A percentile compares a stretch with the other conserved stretches of the same genome.
Evolutionary conservation across 176 grass and related monocot genomes (phyloP).

Genomic region (Eleusine indica): DNA sequence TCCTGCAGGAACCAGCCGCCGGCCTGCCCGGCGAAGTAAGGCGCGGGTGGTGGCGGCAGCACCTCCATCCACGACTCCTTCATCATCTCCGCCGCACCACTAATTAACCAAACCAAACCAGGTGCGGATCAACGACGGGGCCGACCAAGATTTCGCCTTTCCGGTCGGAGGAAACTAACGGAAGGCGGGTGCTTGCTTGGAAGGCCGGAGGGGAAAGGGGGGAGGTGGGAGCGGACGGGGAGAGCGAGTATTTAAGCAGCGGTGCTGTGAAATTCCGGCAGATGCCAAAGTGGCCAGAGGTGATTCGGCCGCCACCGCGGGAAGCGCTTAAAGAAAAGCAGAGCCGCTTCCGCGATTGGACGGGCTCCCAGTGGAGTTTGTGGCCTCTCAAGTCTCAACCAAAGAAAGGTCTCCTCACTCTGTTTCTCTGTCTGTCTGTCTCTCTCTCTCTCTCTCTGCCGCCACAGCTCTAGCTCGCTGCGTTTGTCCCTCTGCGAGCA

Average conservation of each 20-base stretch:
- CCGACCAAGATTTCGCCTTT: slow-evolving; percentile 29
- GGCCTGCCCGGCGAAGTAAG: slow-evolving; percentile 52
- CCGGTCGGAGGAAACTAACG: not conserved
- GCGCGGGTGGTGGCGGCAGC: slow-evolving; percentile 45
- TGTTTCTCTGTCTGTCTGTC: too few relatives aligned
- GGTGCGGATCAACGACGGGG: not conserved
- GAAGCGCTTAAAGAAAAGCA: slow-evolving; percentile 43
- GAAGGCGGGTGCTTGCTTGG: slow-evolving; percentile 2
- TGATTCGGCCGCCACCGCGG: slow-evolving; percentile 64
- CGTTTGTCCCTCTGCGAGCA: not conserved
- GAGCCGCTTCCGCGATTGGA: slow-evolving; percentile 45
- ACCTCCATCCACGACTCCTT: slow-evolving; percentile 82
- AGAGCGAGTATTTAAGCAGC: slow-evolving; percentile 43
- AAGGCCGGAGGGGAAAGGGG: not conserved
- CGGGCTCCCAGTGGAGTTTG: slow-evolving; percentile 50
- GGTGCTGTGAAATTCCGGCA: slow-evolving; percentile 40
- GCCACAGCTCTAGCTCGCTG: slow-evolving; percentile 1
- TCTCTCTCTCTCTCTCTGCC: not conserved
- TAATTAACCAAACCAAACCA: not conserved
- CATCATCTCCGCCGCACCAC: slow-evolving; percentile 51
- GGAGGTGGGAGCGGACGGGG: slow-evolving; percentile 28
- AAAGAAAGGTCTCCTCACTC: slow-evolving; percentile 47
- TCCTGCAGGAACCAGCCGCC: slow-evolving; percentile 46
- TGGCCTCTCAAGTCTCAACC: slow-evolving; percentile 79
- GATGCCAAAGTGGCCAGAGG: slow-evolving; percentile 58